Conservation (phyloP, 805 yeast species). For the Hanseniaspora lachancei region DNA sequence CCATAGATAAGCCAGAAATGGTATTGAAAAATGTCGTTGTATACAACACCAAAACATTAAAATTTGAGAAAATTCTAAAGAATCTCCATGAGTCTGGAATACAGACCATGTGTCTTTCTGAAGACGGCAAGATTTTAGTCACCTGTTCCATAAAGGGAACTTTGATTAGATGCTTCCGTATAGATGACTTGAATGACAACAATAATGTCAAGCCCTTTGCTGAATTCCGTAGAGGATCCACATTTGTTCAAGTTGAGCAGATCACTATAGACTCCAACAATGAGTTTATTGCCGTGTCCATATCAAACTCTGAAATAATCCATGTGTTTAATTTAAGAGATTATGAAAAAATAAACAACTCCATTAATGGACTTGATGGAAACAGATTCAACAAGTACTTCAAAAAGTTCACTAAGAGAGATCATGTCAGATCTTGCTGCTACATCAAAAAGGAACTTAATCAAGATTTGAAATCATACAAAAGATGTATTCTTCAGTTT, state of each 20-base stretch:
- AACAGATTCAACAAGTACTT: conserved; percentile 10
- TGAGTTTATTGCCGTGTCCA: conserved; percentile 50
- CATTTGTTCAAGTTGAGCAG: conserved; percentile 58
- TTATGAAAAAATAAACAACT: conserved; percentile 14
- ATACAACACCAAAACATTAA: conserved; percentile 60
- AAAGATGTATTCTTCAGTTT: conserved; percentile 4
- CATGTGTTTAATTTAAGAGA: conserved; percentile 65
- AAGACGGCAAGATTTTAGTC: conserved; percentile 47
- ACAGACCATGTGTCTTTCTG: conserved; percentile 33
- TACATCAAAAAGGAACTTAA: conserved; percentile 1
- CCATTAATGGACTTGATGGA: not conserved
- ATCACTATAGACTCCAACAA: conserved; percentile 53
- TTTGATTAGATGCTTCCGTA: conserved; percentile 46
- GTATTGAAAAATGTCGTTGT: conserved; percentile 40
- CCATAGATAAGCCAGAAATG: not conserved
- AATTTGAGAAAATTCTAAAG: conserved; percentile 46
- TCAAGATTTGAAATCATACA: not conserved
- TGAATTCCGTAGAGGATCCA: conserved; percentile 62
- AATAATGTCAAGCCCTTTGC: conserved; percentile 20
- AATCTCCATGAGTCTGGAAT: conserved; percentile 25
- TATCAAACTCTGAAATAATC: conserved; percentile 78
- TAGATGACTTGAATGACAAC: conserved; percentile 34
- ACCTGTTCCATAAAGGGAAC: conserved; percentile 65
- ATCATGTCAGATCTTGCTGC: conserved; percentile 6
- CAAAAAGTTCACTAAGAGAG: conserved; percentile 10